Evolutionary conservation across 2,329 filamentous ascomycete genomes (phyloP).

Genomic region (Aspergillus sp.): DNA sequence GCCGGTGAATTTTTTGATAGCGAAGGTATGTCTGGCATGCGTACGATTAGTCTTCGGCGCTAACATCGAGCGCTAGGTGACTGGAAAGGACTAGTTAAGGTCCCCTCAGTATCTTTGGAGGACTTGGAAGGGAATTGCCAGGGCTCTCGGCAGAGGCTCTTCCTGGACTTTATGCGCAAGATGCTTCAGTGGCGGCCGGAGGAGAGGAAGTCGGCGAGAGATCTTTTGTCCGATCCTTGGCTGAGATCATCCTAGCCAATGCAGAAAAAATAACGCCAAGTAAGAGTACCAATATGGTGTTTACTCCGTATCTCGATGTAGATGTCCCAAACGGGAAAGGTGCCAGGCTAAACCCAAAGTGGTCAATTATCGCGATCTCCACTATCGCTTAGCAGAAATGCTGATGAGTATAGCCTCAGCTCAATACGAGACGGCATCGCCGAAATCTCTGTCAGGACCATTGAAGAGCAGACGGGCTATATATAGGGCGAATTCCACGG

Average conservation of each 20-base stretch:
- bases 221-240: constrained; percentile 20
- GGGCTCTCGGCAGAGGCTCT: constrained; percentile 10
- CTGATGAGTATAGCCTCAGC: background rate
- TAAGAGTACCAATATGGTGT: too few species aligned
- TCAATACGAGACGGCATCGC: background rate
- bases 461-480: background rate
- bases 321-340: too few species aligned
- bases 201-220: constrained; percentile 16
- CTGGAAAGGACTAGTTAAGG: constrained; percentile 11
- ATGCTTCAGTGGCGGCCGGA: constrained; percentile 21
- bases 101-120: constrained; percentile 14
- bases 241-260: constrained; percentile 3
- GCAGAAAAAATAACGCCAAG: too few species aligned
- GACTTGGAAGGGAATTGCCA: constrained; percentile 13
- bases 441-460: background rate
- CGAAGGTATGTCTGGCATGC: constrained; percentile 6
- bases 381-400: too few species aligned
- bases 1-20: constrained; percentile 16
- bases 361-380: constrained; percentile 26
- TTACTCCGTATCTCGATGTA: too few species aligned
- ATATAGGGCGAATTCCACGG: background rate
- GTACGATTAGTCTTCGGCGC: too few species aligned
- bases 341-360: constrained; percentile 20
- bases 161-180: constrained; percentile 19
- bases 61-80: constrained; percentile 8